Evolutionary conservation across 1,284 basidiomycete species (phyloP), one percentile per base, ranked within the genome.

Genomic region (Pseudozyma thailandica): DNA sequence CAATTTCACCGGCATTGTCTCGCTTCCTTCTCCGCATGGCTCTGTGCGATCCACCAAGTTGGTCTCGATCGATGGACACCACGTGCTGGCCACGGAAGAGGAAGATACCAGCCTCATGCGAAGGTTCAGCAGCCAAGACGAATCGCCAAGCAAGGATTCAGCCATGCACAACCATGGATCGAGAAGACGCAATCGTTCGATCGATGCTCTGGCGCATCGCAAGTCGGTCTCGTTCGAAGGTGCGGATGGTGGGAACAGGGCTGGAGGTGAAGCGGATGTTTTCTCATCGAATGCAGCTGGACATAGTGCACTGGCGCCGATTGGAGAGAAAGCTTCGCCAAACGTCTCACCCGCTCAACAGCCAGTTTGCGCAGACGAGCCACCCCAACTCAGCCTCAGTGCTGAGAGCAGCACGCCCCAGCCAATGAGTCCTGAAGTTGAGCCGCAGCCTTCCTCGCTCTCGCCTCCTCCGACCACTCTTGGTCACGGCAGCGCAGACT

Each of bases 221-320:
- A 75, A 69, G 56, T 75, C 73, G 23, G 70, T 75, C 26, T 75
- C 73, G n/a, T 75, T 75, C 23, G 73, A 73, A 6, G 28, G 38
- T 3, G 26, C 39, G 6, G 62, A 57, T 27, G 48, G 33, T 35
- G 28, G 23, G 1, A 28, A 31, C 31, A 50, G 41, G 41, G 31
- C 28, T 4, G 44, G 18, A 2, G 39, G 23, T 5, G 52, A 56
- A 46, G 49, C 21, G 38, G 60, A 55, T 3, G 31, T 3, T 16
- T 27, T 26, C 4, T 41, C 30, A 2, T 39, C 30, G 15, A 25
- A 42, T 0, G 15, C 28, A 23, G 37, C 33, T 15, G 51, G 39
- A 1, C 49, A 42, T 25, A 41, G 54, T 4, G 20, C 50, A 31
- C 51, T 72, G 2, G 63, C 63, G 12, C 63, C 70, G 10, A 72